phyloP scores from a whole-genome alignment of 2,329 filamentous ascomycete species.

The Ceratocystis albifundus region DNA sequence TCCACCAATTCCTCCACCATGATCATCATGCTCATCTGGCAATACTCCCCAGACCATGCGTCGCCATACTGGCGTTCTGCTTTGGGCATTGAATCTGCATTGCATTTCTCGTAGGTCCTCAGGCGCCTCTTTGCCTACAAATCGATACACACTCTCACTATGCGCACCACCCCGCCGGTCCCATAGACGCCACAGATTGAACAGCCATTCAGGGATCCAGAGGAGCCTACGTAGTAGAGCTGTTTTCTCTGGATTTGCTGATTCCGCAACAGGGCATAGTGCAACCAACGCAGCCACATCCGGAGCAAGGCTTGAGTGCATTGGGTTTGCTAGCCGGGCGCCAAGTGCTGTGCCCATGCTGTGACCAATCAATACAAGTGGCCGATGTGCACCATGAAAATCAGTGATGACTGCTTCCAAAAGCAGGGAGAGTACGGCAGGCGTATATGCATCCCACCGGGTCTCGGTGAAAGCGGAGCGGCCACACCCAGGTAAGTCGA shows the following conservation, averaged over 20 bases:
- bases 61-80: conserved; percentile 68
- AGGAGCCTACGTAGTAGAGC: conserved; percentile 45
- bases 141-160: conserved; percentile 67
- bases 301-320: conserved; percentile 25
- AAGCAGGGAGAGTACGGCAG: conserved; percentile 62
- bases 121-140: conserved; percentile 58
- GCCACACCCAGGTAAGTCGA: conserved; percentile 87
- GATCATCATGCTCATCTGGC: conserved; percentile 40
- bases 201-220: conserved; percentile 57
- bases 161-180: conserved; percentile 67
- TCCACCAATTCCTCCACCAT: conserved; percentile 46
- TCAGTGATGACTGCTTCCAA: conserved; percentile 63
- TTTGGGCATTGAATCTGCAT: conserved; percentile 68
- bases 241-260: conserved; percentile 40
- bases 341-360: conserved; percentile 80
- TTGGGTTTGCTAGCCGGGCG: conserved; percentile 50
- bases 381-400: conserved; percentile 55
- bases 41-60: conserved; percentile 66
- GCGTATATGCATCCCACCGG: conserved; percentile 66
- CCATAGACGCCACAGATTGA: conserved; percentile 65
- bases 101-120: conserved; percentile 56
- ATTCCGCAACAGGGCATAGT: conserved; percentile 64
- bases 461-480: conserved; percentile 61
- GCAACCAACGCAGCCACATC: conserved; percentile 51
- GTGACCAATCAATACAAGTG: conserved; percentile 71